Base-by-base conservation (phyloP, 257 asterid genomes). In the Solanum arcanum region DNA sequence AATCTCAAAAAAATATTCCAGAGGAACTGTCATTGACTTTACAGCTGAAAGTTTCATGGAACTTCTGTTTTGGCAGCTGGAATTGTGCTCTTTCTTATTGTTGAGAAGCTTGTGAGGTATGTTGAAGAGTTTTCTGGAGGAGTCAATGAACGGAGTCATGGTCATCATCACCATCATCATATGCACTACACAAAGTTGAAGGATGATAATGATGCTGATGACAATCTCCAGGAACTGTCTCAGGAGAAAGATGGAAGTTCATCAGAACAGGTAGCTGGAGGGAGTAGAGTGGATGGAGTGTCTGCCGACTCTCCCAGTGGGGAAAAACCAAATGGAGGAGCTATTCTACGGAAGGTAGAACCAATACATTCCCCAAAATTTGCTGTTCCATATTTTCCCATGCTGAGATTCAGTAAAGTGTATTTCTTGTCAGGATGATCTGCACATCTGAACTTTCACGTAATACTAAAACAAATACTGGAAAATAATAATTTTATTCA, bases 91-190 rank as follows among this genome's bases (percentile, higher is more conserved):
- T 97, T 97, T 90, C 98, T 97, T 87, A 92, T 95, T 86, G 98
- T 97, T 52, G 99, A 97, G 95, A 97, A 95, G 92, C 83, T 94
- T 59, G 99, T 97, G 92, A 97, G 99, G 91, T 97, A 93, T 56
- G 97, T 97, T 60, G 99, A 97, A 84, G 97, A 91, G 16, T 92
- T 88, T 83, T 94, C 98, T 88, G 95, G 95, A 75, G 98, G 95
- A 84, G 91, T 73, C 86, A 87, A 88, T 91, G 86, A 88, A 72
- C 90, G 89, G 94, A 85, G 90, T 87, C 92, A 56, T 92, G 94
- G 94, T 83, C 98, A 95, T 35, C 98, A 93, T 90, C 99, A 94
- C 86, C 93, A 91, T 89, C 98, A 95, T 88, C 96, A 91, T 88
- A 93, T 89, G 88, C 92, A 89, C 88, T 84, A 85, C 86, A 88